A percentile compares a stretch with the other conserved stretches of the same genome.
Conservation (phyloP, 805 yeast genomes). For the Maudiozyma bulderi region DNA sequence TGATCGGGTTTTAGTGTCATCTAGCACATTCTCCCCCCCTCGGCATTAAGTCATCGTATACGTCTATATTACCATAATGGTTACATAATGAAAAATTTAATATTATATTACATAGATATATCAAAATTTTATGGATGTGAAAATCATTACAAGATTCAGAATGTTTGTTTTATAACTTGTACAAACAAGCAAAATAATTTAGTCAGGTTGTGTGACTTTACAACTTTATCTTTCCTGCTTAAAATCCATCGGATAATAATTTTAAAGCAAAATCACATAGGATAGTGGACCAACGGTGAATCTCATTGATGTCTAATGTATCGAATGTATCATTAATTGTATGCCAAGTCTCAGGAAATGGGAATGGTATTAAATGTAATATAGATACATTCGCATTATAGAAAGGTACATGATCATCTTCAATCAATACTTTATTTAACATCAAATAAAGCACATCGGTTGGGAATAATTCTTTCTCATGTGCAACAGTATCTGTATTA, state of each 20-base stretch:
- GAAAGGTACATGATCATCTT: slow-evolving; percentile 52
- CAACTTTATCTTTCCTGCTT: no score
- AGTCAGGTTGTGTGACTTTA: no score
- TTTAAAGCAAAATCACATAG: slow-evolving; percentile 31
- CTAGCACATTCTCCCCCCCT: no score
- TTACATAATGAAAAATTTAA: no score
- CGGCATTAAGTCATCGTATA: no score
- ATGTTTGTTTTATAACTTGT: no score
- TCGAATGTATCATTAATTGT: slow-evolving; percentile 38
- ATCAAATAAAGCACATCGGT: slow-evolving; percentile 7
- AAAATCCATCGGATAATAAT: neutral
- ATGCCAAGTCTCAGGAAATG: slow-evolving; percentile 48
- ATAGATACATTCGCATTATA: slow-evolving; percentile 37
- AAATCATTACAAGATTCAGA: no score
- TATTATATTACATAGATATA: no score
- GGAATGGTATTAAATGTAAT: slow-evolving; percentile 43
- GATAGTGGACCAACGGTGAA: slow-evolving; percentile 39
- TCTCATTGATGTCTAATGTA: slow-evolving; percentile 31
- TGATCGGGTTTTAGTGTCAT: no score
- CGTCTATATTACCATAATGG: no score
- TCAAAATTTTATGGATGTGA: no score
- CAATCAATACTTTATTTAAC: slow-evolving; percentile 10
- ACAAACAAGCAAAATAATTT: no score
- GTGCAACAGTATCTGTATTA: neutral
- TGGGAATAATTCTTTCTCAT: slow-evolving; percentile 8